Evolutionary conservation across 768 basidiomycete species (phyloP).

Genomic region (Jaapia argillacea): DNA sequence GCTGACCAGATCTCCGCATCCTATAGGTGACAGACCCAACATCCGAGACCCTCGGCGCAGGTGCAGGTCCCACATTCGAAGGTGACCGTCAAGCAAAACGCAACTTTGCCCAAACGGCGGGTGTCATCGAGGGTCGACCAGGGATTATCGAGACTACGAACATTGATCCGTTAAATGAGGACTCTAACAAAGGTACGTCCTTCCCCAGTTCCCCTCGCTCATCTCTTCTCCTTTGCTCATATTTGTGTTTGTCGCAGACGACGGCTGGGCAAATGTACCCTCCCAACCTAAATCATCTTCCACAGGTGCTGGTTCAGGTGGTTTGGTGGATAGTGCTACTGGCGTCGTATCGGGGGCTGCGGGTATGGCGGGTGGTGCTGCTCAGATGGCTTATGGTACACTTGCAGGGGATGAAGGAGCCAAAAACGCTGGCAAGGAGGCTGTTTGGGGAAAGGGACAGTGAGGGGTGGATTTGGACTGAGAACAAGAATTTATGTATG

Average conservation of each 20-base stretch:
- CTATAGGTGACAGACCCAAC: slow-evolving; percentile 32
- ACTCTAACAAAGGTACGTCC: slow-evolving; percentile 28
- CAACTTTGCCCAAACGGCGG: slow-evolving; percentile 29
- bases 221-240: neutral
- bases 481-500: no score
- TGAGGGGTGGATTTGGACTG: no score
- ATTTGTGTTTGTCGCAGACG: slow-evolving; percentile 18
- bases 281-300: neutral
- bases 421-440: slow-evolving; percentile 24
- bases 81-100: slow-evolving; percentile 30
- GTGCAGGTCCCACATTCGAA: slow-evolving; percentile 27
- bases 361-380: slow-evolving; percentile 22
- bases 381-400: slow-evolving; percentile 27
- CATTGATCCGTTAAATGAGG: slow-evolving; percentile 41
- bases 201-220: neutral
- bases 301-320: neutral
- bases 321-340: slow-evolving; percentile 7
- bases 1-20: no score
- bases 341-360: slow-evolving; percentile 16
- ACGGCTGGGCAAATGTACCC: slow-evolving; percentile 30
- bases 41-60: slow-evolving; percentile 26
- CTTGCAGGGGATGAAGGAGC: slow-evolving; percentile 25
- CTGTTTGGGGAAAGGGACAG: slow-evolving; percentile 15
- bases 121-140: slow-evolving; percentile 41
- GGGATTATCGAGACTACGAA: slow-evolving; percentile 46